Conservation (phyloP, 2,329 filamentous ascomycete genomes). For the Paecilomyces formosus region DNA sequence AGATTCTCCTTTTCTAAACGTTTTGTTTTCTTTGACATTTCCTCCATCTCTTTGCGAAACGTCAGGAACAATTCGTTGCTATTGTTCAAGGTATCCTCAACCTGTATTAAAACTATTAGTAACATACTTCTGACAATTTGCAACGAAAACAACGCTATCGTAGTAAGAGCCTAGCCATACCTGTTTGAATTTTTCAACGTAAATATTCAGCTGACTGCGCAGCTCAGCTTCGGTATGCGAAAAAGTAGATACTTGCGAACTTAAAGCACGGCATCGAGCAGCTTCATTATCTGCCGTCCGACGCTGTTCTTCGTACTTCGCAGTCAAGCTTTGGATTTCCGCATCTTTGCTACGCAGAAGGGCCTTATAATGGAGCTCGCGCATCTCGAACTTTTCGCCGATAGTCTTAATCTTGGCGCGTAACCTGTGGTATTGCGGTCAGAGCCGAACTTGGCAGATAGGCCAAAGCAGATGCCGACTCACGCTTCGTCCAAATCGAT, state of each 20-base stretch:
- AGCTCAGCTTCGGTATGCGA: constrained; percentile 93
- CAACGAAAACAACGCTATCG: neutral
- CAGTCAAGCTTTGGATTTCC: constrained; percentile 86
- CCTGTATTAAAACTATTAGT: constrained; percentile 57
- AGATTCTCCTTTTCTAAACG: constrained; percentile 95
- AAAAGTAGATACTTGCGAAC: constrained; percentile 87
- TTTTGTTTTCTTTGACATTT: constrained; percentile 99
- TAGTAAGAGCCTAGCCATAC: constrained; percentile 46
- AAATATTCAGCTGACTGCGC: constrained; percentile 91
- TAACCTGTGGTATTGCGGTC: constrained; percentile 33
- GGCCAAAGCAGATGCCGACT: constrained; percentile 24
- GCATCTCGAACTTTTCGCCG: constrained; percentile 92
- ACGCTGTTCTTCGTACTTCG: constrained; percentile 81
- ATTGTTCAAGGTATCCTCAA: constrained; percentile 97
- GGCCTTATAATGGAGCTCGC: constrained; percentile 89
- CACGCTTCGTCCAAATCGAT: constrained; percentile 86
- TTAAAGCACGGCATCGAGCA: constrained; percentile 73
- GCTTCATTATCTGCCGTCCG: constrained; percentile 79
- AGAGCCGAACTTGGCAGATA: constrained; percentile 2
- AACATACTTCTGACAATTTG: constrained; percentile 13
- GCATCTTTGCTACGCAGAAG: constrained; percentile 90
- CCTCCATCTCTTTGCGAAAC: constrained; percentile 98
- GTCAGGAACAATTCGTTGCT: constrained; percentile 96
- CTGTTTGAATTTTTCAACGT: constrained; percentile 99
- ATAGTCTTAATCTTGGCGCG: constrained; percentile 81